These are phyloP conservation scores for Aegilops umbellulata DNA, from an alignment of 176 grass and related monocot genomes.

Conservation along the genomic window DNA sequence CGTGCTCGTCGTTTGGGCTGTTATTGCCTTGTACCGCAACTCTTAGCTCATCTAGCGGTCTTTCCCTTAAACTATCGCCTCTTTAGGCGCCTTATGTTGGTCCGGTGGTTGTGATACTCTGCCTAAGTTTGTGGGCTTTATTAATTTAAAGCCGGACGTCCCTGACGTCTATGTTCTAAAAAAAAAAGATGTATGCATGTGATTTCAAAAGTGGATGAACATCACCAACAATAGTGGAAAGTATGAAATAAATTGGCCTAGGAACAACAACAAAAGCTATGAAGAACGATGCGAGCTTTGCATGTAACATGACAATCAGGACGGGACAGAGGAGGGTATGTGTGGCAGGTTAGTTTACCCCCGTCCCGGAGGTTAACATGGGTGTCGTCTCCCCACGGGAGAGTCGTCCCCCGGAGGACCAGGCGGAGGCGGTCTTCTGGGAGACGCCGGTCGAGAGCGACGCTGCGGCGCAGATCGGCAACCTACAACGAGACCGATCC, in stretches of 20 bases:
- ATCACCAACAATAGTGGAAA: background rate
- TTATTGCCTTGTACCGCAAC: too few species aligned
- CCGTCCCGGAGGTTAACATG: constrained; percentile 40
- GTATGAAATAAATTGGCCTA: background rate
- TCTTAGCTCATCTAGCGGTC: too few species aligned
- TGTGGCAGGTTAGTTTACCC: constrained; percentile 14
- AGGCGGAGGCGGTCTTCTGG: constrained; percentile 64
- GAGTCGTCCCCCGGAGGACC: constrained; percentile 56
- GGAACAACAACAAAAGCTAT: background rate
- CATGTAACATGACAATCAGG: background rate
- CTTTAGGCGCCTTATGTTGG: too few species aligned
- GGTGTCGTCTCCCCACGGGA: constrained; percentile 49
- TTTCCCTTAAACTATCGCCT: too few species aligned
- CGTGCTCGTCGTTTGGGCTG: too few species aligned
- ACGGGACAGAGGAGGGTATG: background rate
- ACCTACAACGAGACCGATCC: constrained; percentile 29
- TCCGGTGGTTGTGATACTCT: too few species aligned
- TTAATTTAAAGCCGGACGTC: too few species aligned
- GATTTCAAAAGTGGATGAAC: background rate
- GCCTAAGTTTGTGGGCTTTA: too few species aligned
- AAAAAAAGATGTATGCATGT: too few species aligned
- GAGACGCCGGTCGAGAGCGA: constrained; percentile 52
- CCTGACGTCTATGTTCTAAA: too few species aligned
- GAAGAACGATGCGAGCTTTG: background rate
- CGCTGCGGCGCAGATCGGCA: constrained; percentile 51